Evolutionary conservation across 192 early-diverging fungal genomes (phyloP).

Genomic region (Podila epicladia): DNA sequence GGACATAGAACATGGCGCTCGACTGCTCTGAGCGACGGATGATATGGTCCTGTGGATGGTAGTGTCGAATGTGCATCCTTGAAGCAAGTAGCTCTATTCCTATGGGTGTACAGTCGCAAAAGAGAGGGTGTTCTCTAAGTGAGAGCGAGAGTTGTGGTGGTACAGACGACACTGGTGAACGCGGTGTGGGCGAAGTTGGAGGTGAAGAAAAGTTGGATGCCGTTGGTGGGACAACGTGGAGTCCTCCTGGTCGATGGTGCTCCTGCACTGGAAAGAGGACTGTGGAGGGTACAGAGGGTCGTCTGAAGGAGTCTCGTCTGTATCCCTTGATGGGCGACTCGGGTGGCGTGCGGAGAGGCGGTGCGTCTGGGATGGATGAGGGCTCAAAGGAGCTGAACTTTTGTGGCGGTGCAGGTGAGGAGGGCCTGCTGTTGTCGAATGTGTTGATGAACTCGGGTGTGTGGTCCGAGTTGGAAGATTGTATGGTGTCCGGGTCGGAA

Average conservation of each 20-base stretch:
- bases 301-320: slow-evolving; percentile 18
- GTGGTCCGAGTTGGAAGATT: slow-evolving; percentile 25
- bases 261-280: not conserved
- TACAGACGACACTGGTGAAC: slow-evolving; percentile 6
- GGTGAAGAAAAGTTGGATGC: slow-evolving; percentile 21
- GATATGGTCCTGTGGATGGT: slow-evolving; percentile 49
- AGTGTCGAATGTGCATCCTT: slow-evolving; percentile 51
- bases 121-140: slow-evolving; percentile 39
- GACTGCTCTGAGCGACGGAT: slow-evolving; percentile 54
- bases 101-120: slow-evolving; percentile 19
- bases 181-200: slow-evolving; percentile 29
- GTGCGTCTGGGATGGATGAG: not conserved
- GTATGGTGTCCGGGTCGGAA: slow-evolving; percentile 4
- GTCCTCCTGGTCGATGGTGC: not conserved
- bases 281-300: not conserved
- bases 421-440: slow-evolving; percentile 40
- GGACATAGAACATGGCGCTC: slow-evolving; percentile 65
- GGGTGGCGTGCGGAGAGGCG: slow-evolving; percentile 36
- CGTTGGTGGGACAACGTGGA: not conserved
- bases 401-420: slow-evolving; percentile 31
- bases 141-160: slow-evolving; percentile 40
- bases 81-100: slow-evolving; percentile 41
- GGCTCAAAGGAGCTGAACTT: not conserved
- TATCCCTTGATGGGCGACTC: slow-evolving; percentile 39
- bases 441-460: slow-evolving; percentile 14